Base-by-base conservation (phyloP, 805 yeast species). In the Candida railenensis region DNA sequence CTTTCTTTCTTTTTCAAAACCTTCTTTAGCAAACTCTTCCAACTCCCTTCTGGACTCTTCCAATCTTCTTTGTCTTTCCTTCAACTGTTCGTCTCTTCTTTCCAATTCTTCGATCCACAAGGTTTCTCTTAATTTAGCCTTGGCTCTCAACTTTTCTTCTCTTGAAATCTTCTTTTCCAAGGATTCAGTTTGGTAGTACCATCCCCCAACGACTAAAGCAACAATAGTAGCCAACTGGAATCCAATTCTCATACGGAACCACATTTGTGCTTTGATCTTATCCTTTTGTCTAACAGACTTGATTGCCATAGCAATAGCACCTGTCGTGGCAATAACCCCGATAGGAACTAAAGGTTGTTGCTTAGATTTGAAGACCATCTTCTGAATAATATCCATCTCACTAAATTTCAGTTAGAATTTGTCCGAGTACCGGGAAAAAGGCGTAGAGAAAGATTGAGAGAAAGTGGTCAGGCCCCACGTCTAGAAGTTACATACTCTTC, bases 71-170 rank as follows among this genome's bases (percentile, higher is more conserved):
- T 79, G 82, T 57, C 96, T 75, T 49, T 75, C 80, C 61, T 85
- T 82, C 47, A 83, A 81, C 47, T 82, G 86, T 12, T 66, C 77
- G 62, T 90, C 97, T 64, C 96, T 80, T 69, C 96, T 80, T 62
- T 90, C 97, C 58, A 90, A 75, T 59, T 87, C 95, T 60, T 87
- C 89, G 50, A 90, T 85, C 97, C 97, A 91, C 53, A 91, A 62
- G 57, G 71, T 74, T 62, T 91, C 96, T 73, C 97, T 83, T 61
- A 81, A 68, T 64, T 85, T 85, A 37, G 97, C 96, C 78, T 88
- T 87, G 56, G 83, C 87, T 45, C 81, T 71, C 54, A 87, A 72
- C 52, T 73, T 61, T 28, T 87, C 92, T 54, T 88, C 92, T 44
- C 78, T 77, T 4, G 81, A 61, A 51, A 74, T 70, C 53, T 71